Percentiles rank a stretch among this genome's conserved stretches.
Evolutionary conservation across 225 moss, liverwort and hornwort species (phyloP).

Genomic region (Rhytidiadelphus loreus): DNA sequence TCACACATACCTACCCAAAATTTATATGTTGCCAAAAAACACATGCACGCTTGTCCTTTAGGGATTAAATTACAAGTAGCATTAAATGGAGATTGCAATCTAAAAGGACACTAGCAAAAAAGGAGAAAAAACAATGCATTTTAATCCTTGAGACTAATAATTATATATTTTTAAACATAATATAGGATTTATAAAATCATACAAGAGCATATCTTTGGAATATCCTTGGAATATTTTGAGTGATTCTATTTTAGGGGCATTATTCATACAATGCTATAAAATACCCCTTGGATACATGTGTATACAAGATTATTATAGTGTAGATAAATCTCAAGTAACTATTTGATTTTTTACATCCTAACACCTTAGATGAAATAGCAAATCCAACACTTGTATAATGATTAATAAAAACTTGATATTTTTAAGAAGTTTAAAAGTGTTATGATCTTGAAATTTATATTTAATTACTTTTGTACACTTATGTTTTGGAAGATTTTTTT

Average conservation of each 20-base stretch:
- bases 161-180: background rate
- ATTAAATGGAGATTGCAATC: background rate
- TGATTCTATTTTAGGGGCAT: background rate
- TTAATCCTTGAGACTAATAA: background rate
- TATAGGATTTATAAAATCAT: background rate
- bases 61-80: background rate
- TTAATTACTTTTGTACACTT: too few relatives aligned
- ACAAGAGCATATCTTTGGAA: background rate
- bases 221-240: background rate
- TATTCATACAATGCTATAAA: background rate
- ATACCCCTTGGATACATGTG: background rate
- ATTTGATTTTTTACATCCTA: background rate
- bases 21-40: too few relatives aligned
- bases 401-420: background rate
- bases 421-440: background rate
- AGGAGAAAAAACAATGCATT: background rate
- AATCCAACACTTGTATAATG: background rate
- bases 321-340: background rate
- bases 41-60: too few relatives aligned
- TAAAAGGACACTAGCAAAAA: too few relatives aligned
- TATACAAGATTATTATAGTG: background rate
- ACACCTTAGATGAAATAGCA: accelerated
- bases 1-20: too few relatives aligned
- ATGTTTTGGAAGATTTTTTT: too few relatives aligned
- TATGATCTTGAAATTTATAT: too few relatives aligned